Evolutionary conservation across 1,284 basidiomycete species (phyloP).

Genomic region (Boletus semigastroideus): DNA sequence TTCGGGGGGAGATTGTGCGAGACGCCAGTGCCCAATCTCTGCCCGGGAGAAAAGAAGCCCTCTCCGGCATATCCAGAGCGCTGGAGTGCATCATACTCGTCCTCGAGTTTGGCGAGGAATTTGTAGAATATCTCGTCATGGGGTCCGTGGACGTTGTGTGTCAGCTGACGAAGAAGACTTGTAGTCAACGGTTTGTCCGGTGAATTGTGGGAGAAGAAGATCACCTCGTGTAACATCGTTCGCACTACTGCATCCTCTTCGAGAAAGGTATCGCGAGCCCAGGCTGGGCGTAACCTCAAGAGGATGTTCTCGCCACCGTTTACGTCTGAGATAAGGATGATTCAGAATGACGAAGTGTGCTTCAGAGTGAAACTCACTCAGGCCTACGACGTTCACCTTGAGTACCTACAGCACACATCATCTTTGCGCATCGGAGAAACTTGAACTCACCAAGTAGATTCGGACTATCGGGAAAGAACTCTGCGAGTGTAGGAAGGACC

Average conservation of each 20-base stretch:
- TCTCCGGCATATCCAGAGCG: constrained; percentile 77
- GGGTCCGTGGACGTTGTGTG: constrained; percentile 85
- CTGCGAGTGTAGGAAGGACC: constrained; percentile 78
- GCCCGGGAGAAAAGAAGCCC: constrained; percentile 78
- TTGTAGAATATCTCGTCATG: constrained; percentile 86
- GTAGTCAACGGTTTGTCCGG: background rate
- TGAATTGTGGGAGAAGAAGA: constrained; percentile 1
- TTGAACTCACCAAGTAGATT: constrained; percentile 65
- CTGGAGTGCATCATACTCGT: constrained; percentile 78
- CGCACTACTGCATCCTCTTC: constrained; percentile 72
- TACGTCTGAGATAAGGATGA: constrained; percentile 50
- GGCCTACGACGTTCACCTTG: constrained; percentile 19
- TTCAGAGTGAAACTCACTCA: constrained; percentile 28
- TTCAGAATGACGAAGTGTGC: background rate
- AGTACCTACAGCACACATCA: constrained; percentile 7
- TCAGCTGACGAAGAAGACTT: constrained; percentile 50
- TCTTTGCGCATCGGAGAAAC: background rate
- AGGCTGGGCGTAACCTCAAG: constrained; percentile 71
- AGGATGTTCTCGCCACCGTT: constrained; percentile 80
- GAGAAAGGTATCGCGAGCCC: constrained; percentile 70
- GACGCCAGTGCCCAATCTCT: constrained; percentile 57
- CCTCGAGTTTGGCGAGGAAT: constrained; percentile 71
- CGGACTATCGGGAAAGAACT: constrained; percentile 81
- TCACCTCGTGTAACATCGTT: constrained; percentile 86
- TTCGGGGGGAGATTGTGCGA: constrained; percentile 67